phyloP scores from a whole-genome alignment of 768 basidiomycete genomes.

The Brasilioporus rufonigricans region DNA sequence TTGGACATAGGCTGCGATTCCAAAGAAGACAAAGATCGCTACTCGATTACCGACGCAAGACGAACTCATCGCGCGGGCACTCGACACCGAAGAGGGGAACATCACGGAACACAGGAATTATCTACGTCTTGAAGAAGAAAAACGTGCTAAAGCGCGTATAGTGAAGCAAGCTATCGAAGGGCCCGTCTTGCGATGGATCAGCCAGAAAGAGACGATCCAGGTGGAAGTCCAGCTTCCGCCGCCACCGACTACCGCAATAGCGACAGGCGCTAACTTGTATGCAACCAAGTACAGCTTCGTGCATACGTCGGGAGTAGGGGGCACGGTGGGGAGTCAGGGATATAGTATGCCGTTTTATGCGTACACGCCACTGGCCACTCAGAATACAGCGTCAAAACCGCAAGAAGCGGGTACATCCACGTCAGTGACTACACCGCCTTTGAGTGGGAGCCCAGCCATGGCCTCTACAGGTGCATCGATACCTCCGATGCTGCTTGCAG shows the following conservation, averaged over 20 bases:
- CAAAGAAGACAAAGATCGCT: slow-evolving; percentile 58
- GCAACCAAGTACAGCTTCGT: slow-evolving; percentile 21
- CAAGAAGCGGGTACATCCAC: neutral
- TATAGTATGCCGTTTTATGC: slow-evolving; percentile 29
- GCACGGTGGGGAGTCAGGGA: slow-evolving; percentile 15
- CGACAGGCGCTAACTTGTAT: slow-evolving; percentile 6
- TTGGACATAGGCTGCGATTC: slow-evolving; percentile 47
- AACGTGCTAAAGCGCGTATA: slow-evolving; percentile 60
- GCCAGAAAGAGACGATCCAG: slow-evolving; percentile 56
- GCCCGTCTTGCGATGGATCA: slow-evolving; percentile 71
- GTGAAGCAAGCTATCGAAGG: slow-evolving; percentile 62
- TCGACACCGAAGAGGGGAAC: slow-evolving; percentile 87
- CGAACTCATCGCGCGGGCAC: slow-evolving; percentile 79
- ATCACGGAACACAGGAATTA: slow-evolving; percentile 76
- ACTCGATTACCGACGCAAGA: slow-evolving; percentile 65
- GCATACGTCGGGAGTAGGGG: slow-evolving; percentile 10
- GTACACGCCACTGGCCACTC: slow-evolving; percentile 17
- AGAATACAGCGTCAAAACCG: slow-evolving; percentile 8
- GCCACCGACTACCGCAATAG: slow-evolving; percentile 22
- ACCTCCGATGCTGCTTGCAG: neutral
- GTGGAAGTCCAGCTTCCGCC: slow-evolving; percentile 31
- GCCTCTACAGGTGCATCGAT: neutral
- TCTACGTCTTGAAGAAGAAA: slow-evolving; percentile 78
- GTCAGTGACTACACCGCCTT: neutral
- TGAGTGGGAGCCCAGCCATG: neutral